Percentiles rank a stretch among this genome's conserved stretches.
These are phyloP conservation scores for Pleurostoma richardsiae DNA, from an alignment of 2,329 filamentous ascomycete genomes.

Conservation along the genomic window DNA sequence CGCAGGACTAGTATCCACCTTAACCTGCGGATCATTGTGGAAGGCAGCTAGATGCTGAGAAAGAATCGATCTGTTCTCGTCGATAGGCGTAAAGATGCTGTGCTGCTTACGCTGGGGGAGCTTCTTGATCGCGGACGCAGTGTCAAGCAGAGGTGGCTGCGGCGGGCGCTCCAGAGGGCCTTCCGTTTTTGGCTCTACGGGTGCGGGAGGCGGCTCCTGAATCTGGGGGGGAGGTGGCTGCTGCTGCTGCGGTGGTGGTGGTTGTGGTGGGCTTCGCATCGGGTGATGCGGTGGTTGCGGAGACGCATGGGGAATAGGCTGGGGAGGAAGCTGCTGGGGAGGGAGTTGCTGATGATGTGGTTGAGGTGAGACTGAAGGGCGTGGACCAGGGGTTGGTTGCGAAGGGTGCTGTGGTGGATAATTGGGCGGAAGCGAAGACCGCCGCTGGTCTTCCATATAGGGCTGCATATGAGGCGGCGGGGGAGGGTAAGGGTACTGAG, in stretches of 20 bases:
- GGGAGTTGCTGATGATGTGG: conserved; percentile 48
- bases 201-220: conserved; percentile 44
- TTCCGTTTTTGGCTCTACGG: conserved; percentile 41
- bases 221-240: conserved; percentile 44
- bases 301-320: conserved; percentile 42
- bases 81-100: conserved; percentile 96
- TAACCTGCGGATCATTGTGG: conserved; percentile 42
- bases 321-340: conserved; percentile 38
- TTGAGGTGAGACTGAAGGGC: conserved; percentile 54
- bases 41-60: conserved; percentile 76
- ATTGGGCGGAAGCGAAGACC: conserved; percentile 64
- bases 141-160: conserved; percentile 43
- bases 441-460: conserved; percentile 72
- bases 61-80: conserved; percentile 83
- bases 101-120: conserved; percentile 74
- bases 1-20: conserved; percentile 19
- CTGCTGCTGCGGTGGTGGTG: conserved; percentile 20
- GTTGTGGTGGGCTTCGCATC: conserved; percentile 23
- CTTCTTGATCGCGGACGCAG: conserved; percentile 49
- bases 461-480: conserved; percentile 52
- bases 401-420: conserved; percentile 60
- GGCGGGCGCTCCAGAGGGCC: conserved; percentile 33
- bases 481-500: conserved; percentile 29
- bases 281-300: conserved; percentile 46
- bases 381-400: conserved; percentile 37